phyloP scores from a whole-genome alignment of 495 filamentous ascomycete genomes.

The Neurospora sp. region DNA sequence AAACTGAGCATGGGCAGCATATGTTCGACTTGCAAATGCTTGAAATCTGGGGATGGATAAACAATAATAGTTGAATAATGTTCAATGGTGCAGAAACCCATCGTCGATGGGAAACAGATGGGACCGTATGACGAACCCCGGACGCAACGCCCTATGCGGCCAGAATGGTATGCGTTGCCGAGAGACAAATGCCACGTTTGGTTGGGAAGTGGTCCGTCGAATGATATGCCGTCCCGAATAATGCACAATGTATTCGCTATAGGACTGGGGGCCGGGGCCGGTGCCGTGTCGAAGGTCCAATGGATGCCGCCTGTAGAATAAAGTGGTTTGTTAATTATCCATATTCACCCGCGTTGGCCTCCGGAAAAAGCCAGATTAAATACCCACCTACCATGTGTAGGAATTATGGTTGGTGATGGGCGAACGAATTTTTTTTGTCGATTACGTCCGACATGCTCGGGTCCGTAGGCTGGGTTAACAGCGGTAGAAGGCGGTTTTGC shows the following conservation, averaged over 20 bases:
- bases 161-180: neutral
- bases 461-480: no score
- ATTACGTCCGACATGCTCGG: no score
- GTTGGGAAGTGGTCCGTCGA: neutral
- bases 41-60: neutral
- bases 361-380: constrained; percentile 1
- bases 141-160: neutral
- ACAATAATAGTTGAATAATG: rapidly evolving
- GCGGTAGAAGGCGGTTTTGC: no score
- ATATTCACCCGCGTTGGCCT: constrained; percentile 8
- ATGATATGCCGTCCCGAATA: neutral
- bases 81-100: neutral
- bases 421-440: neutral
- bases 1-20: neutral
- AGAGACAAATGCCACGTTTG: constrained; percentile 2
- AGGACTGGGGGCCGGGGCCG: neutral
- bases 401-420: neutral
- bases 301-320: neutral
- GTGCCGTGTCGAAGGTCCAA: neutral
- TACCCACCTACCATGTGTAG: neutral
- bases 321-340: constrained; percentile 10
- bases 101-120: neutral
- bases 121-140: neutral
- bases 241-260: neutral
- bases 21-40: neutral